Base-by-base conservation (phyloP, 2,329 filamentous ascomycete genomes). In the Aspergillus bombycis region DNA sequence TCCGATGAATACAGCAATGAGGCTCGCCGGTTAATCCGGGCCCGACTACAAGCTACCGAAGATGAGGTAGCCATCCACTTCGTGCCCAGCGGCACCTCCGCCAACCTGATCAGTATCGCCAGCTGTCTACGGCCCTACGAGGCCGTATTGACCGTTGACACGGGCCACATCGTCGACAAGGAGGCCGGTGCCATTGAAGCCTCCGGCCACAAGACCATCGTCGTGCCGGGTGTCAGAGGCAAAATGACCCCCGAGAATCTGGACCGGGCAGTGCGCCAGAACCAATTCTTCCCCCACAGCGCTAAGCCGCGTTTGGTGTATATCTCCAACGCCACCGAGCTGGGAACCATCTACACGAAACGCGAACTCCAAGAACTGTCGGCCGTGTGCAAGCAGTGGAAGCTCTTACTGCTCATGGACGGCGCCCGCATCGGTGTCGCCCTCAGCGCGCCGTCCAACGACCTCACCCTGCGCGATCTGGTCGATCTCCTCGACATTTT, bases 181-280 rank as follows among this genome's bases (percentile, higher is more conserved):
- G 83, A 85, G 67, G 83, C 83, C 0, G 83, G 83, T 1, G 83
- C 83, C 0, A 81, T 85, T 6, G 83, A 85, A 64, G 82, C 82
- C 1, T 81, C 79, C 7, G 83, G 83, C 0, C 83, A 85, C 72
- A 85, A 85, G 64, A 82, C 84, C 45, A 85, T 85, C 68, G 78
- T 80, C 1, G 82, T 83, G 0, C 75, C 76, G 0, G 80, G 80
- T 0, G 70, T 77, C 0, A 78, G 82, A 41, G 83, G 83, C 21
- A 85, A 85, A 59, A 75, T 85, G 69, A 84, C 82, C 0, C 78
- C 82, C 0, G 68, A 71, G 12, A 76, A 75, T 36, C 77, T 85
- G 36, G 72, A 76, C 61, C 75, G 78, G 7, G 80, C 81, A 0
- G 63, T 84, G 5, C 78, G 80, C 9, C 79, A 82, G 50, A 84